Evolutionary conservation across 345 rosid species (phyloP).

Genomic region (Pugionium cornutum): DNA sequence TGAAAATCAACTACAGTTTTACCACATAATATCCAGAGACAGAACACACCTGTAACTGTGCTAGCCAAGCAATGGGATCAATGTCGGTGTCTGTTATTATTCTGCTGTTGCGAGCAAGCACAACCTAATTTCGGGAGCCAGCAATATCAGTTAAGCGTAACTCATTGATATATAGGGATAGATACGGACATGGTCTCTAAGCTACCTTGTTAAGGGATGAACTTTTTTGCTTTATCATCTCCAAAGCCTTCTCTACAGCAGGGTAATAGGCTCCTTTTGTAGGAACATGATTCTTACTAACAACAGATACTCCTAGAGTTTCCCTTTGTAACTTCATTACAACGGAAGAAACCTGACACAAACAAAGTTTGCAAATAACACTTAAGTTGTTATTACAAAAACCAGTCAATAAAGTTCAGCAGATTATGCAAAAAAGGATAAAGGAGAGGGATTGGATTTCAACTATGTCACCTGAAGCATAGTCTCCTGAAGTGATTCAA

Average conservation of each 20-base stretch:
- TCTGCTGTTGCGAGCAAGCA: constrained; percentile 82
- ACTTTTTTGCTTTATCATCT: constrained; percentile 52
- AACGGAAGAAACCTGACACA: constrained; percentile 56
- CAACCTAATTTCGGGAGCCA: constrained; percentile 56
- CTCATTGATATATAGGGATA: not conserved
- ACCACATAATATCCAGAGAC: not conserved
- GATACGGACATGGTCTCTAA: not conserved
- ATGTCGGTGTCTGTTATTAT: constrained; percentile 61
- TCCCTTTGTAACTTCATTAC: constrained; percentile 48
- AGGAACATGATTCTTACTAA: constrained; percentile 66
- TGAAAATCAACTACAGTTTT: not conserved
- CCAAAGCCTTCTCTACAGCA: constrained; percentile 64
- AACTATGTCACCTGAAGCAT: constrained; percentile 50
- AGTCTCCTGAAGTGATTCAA: constrained; percentile 49
- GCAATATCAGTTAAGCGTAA: constrained; percentile 20
- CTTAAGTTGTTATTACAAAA: not conserved
- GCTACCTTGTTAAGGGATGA: constrained; percentile 67
- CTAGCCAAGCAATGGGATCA: constrained; percentile 79
- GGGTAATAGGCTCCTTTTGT: constrained; percentile 56
- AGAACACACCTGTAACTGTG: constrained; percentile 68
- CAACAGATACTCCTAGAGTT: constrained; percentile 49
- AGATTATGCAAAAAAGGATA: not conserved
- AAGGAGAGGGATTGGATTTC: no score
- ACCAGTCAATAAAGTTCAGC: not conserved
- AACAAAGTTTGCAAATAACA: no score